These are phyloP conservation scores for Bertia moriformis DNA, from an alignment of 2,329 filamentous ascomycete species.

Conservation along the genomic window DNA sequence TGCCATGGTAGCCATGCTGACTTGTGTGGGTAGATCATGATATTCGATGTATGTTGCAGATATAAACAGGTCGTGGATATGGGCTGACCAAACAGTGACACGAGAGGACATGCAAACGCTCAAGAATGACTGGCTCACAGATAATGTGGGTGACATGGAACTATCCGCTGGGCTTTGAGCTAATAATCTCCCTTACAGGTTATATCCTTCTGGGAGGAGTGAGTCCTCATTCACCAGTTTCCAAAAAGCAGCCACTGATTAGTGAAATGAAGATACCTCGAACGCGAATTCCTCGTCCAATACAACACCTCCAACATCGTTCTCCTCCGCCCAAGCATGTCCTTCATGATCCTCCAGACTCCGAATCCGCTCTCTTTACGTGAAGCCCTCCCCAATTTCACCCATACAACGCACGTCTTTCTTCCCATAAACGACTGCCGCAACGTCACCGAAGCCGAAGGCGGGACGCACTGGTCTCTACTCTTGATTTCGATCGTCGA, in stretches of 20 bases:
- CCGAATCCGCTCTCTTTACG: conserved; percentile 37
- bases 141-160: conserved; percentile 54
- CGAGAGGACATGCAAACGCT: conserved; percentile 79
- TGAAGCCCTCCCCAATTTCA: conserved; percentile 68
- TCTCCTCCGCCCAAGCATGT: conserved; percentile 83
- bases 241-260: conserved; percentile 5
- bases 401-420: conserved; percentile 76
- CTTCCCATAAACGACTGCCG: conserved; percentile 84
- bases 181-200: conserved; percentile 36
- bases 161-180: conserved; percentile 7
- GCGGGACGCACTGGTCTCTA: conserved; percentile 86
- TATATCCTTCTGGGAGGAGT: conserved; percentile 98
- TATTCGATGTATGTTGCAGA: conserved; percentile 32
- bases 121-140: conserved; percentile 87
- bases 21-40: conserved; percentile 29
- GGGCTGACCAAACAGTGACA: conserved; percentile 43
- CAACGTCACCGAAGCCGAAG: conserved; percentile 65
- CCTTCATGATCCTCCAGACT: conserved; percentile 74
- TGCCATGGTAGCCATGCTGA: not conserved
- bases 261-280: conserved; percentile 53
- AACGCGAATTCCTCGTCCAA: conserved; percentile 69
- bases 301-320: conserved; percentile 77
- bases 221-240: conserved; percentile 17
- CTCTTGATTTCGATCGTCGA: conserved; percentile 81
- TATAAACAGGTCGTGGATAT: too few species aligned